phyloP scores from a whole-genome alignment of 176 grass and related monocot genomes.

The Aegilops bicornis region DNA sequence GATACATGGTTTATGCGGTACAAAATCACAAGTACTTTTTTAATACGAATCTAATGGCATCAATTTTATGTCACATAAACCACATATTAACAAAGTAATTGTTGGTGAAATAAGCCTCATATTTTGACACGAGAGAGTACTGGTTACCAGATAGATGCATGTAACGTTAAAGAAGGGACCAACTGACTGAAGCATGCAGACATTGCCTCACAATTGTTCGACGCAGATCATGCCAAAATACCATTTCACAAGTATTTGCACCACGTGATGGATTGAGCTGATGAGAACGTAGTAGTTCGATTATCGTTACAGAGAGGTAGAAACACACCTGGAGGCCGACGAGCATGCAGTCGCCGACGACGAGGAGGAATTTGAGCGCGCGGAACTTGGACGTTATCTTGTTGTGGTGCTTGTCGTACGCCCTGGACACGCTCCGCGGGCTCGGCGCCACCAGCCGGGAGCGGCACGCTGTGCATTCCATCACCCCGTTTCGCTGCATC shows the following conservation, averaged over 20 bases:
- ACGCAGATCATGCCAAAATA: neutral
- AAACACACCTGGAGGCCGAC: slow-evolving; percentile 73
- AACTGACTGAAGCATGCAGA: no score
- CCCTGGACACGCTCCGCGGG: slow-evolving; percentile 79
- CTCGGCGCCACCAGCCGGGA: slow-evolving; percentile 73
- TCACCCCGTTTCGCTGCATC: slow-evolving; percentile 80
- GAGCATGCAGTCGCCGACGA: slow-evolving; percentile 84
- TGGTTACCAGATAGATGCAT: neutral
- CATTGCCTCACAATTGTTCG: neutral
- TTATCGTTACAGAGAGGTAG: neutral
- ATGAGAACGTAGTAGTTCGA: neutral
- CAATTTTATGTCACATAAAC: neutral
- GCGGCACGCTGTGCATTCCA: slow-evolving; percentile 82
- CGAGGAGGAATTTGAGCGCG: slow-evolving; percentile 75
- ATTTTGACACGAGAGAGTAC: neutral
- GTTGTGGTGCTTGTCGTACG: slow-evolving; percentile 86
- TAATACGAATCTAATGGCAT: neutral
- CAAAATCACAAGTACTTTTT: neutral
- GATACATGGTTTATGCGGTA: neutral
- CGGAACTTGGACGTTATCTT: slow-evolving; percentile 77
- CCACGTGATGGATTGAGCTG: neutral
- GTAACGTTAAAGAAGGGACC: neutral
- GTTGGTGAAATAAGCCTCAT: neutral
- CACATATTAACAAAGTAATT: neutral
- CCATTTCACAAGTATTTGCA: neutral